Conservation (phyloP, 2,329 filamentous ascomycete species). For the Apiospora aurea region DNA sequence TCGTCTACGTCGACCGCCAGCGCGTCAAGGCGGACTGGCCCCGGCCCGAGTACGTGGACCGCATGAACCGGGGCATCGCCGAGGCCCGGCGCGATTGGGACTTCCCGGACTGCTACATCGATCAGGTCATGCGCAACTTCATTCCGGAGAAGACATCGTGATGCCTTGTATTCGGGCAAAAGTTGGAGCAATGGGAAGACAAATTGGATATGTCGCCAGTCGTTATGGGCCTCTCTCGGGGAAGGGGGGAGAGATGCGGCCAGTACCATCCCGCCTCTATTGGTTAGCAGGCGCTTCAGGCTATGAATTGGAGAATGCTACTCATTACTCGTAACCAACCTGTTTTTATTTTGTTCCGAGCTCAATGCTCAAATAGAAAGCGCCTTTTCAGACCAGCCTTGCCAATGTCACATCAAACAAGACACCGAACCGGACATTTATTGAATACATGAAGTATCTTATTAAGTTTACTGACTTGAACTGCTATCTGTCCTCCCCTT, state of each 20-base stretch:
- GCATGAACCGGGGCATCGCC: constrained; percentile 69
- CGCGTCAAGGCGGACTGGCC: constrained; percentile 49
- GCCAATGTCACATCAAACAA: not conserved
- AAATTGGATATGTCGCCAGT: too few species aligned
- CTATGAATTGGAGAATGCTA: not conserved
- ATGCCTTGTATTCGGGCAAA: not conserved
- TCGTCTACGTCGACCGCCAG: constrained; percentile 67
- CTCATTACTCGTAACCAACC: not conserved
- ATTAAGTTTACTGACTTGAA: not conserved
- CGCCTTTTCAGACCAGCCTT: not conserved
- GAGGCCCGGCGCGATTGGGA: constrained; percentile 63
- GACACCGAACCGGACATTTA: not conserved
- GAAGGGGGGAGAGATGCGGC: too few species aligned
- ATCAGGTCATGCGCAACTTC: constrained; percentile 59
- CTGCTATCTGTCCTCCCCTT: not conserved
- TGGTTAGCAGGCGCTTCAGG: too few species aligned
- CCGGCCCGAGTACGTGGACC: constrained; percentile 63
- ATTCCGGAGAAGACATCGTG: constrained; percentile 29
- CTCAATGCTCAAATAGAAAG: not conserved
- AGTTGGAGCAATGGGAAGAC: not conserved
- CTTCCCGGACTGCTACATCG: constrained; percentile 62
- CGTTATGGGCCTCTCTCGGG: too few species aligned
- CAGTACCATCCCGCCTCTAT: too few species aligned
- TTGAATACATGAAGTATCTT: not conserved
- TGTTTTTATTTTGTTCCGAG: not conserved